Evolutionary conservation across 805 yeast genomes (phyloP), one percentile per base, ranked within the genome.

Genomic region (Candida ponderosae): DNA sequence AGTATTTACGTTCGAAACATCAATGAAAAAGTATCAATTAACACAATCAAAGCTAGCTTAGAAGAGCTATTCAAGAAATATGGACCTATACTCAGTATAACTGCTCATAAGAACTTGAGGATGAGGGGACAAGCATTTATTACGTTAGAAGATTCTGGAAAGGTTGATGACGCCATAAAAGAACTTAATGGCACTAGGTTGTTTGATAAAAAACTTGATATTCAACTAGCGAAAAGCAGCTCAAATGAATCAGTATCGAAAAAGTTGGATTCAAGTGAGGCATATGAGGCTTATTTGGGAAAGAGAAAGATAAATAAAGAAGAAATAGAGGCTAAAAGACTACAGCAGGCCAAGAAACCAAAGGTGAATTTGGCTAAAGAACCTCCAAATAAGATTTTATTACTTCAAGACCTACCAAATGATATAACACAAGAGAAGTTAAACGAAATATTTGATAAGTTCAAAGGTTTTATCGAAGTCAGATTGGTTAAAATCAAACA

Each of bases 71-170:
- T 79, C 40, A 47, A 48, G 4, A 52, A 63, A 15, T 71, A 62
- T 49, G 79, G 81, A 0, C 62, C 63, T 2, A 59, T 81, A 1
- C 39, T 67, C 14, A 71, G 69, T 23, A 58, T 85, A 11, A 62
- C 72, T 2, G 75, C 85, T 1, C 77, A 75, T 40, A 71, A 70
- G 41, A 79, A 76, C 45, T 48, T 84, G n/a, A 70, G 66, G 43
- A 67, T 81, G 71, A 70, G 80, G 39, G 96, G 96, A 3, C 95
- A 86, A 56, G 95, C 95, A 1, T 86, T 84, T 54, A 67, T 86
- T 6, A 74, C 84, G 0, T 74, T 78, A 36, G 65, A 60, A 4
- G 50, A 55, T 16, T 47, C 49, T 1, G 62, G 62, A 4, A 56
- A 61, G 5, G 78, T 88, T 1, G 39, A 52, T 4, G 48, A 51